Base-by-base conservation (phyloP, 2,329 filamentous ascomycete genomes). In the Sporothrix pallida region DNA sequence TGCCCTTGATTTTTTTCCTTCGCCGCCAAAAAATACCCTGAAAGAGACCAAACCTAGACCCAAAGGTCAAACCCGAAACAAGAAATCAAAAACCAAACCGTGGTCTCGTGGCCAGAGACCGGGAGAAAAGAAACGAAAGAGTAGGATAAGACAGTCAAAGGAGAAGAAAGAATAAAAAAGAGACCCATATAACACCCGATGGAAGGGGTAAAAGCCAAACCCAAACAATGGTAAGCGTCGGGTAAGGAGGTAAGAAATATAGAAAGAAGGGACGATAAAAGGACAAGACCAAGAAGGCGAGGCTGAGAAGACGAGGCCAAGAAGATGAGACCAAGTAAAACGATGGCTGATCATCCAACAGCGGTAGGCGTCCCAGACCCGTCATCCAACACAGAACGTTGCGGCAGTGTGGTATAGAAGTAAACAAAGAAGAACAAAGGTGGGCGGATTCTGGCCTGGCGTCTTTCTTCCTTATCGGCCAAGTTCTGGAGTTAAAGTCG, bases 1-100 rank as follows among this genome's bases (percentile, higher is more conserved):
- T 62, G 48, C 62, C 46, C 48, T 68, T 6, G 48, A n/a, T 65
- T 26, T 72, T 74, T 74, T 74, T 74, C 74, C 75, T 71, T 75
- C 69, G 73, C 74, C 74, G 63, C 73, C 74, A 74, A 71, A 50
- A 15, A 69, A n/a, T 56, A 58, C 67, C 72, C 70, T 50, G 23
- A 26, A 48, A 26, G 8, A 60, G 23, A 70, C 75, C 74, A 60
- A 74, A 73, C 75, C 74, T 60, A 60, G 71, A 62, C 60, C 48
- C 67, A 67, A 65, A 62, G 50, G 5, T 71, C 60, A 67, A 52
- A 69, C 58, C 50, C n/a, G 37, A 44, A 52, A 48, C 46, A n/a
- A 58, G 26, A 17, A n/a, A 58, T 48, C 23, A 26, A 71, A 62
- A 62, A 70, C 56, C 62, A 63, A 3, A 75, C 69, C 56, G 42